phyloP scores from a whole-genome alignment of 371 early-diverging fungal genomes.

The Choanephora cucurbitarum region DNA sequence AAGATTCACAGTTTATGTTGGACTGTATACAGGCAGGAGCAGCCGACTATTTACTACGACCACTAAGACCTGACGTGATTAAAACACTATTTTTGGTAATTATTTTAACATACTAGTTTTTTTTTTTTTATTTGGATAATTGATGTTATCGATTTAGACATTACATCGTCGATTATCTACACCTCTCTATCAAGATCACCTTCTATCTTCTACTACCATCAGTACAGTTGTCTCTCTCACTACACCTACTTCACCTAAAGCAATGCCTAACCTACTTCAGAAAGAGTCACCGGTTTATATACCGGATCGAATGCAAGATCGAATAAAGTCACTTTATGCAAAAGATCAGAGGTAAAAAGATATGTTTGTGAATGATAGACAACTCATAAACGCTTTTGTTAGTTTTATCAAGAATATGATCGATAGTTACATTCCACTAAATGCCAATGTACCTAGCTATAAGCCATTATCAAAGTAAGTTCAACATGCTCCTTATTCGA shows the following conservation, averaged over 20 bases:
- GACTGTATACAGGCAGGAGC: conserved; percentile 57
- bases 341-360: conserved; percentile 20
- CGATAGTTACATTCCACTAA: conserved; percentile 13
- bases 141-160: conserved; percentile 10
- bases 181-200: conserved; percentile 22
- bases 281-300: conserved; percentile 15
- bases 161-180: conserved; percentile 10
- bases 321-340: conserved; percentile 19
- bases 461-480: conserved; percentile 12
- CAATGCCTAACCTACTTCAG: not conserved
- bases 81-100: conserved; percentile 59
- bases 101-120: too few relatives aligned
- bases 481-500: too few relatives aligned
- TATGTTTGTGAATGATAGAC: not conserved
- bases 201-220: conserved; percentile 23
- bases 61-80: conserved; percentile 50
- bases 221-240: conserved; percentile 21
- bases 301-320: conserved; percentile 21
- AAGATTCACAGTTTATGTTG: conserved; percentile 37
- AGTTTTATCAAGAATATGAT: conserved; percentile 16
- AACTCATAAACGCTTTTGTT: not conserved
- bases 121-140: conserved; percentile 5
- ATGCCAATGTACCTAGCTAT: not conserved
- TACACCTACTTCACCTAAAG: conserved; percentile 21
- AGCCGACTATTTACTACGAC: conserved; percentile 56